phyloP scores from a whole-genome alignment of 2,329 filamentous ascomycete species.

The Trichophyton benhamiae region DNA sequence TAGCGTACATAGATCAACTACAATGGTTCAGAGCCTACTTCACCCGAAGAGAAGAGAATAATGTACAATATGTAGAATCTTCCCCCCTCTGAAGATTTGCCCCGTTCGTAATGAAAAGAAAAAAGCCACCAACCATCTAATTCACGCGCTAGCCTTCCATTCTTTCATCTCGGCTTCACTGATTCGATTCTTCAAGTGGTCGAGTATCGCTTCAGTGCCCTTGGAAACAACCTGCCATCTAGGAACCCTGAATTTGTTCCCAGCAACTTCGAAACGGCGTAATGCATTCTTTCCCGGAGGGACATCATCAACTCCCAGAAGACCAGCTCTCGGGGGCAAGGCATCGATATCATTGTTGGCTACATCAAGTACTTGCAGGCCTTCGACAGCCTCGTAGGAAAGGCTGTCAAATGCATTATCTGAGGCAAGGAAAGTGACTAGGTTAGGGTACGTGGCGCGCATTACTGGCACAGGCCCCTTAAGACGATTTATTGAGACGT shows the following conservation, averaged over 20 bases:
- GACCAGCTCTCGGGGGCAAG: conserved; percentile 66
- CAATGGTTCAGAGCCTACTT: not conserved
- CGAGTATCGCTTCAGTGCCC: conserved; percentile 71
- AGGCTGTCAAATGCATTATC: conserved; percentile 71
- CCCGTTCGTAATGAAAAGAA: too few relatives aligned
- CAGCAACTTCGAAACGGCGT: conserved; percentile 62
- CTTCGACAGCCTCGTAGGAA: conserved; percentile 59
- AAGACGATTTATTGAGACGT: conserved; percentile 74
- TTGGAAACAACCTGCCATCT: conserved; percentile 72
- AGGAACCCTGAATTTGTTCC: conserved; percentile 80
- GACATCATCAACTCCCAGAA: conserved; percentile 50
- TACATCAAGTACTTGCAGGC: conserved; percentile 64
- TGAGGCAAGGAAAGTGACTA: conserved; percentile 58
- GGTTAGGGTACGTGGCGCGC: conserved; percentile 53
- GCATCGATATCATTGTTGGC: conserved; percentile 76
- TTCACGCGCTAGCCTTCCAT: conserved; percentile 15
- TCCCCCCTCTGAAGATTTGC: too few relatives aligned
- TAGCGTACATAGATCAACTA: not conserved
- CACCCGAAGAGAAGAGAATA: not conserved
- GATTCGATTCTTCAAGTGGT: conserved; percentile 68
- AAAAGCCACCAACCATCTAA: too few relatives aligned
- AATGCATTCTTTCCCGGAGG: conserved; percentile 36
- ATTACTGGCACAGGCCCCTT: conserved; percentile 53
- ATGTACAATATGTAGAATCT: not conserved
- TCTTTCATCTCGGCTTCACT: conserved; percentile 38